These are phyloP conservation scores for Penstemon barbatus DNA, from an alignment of 257 asterid genomes.

Conservation along the genomic window DNA sequence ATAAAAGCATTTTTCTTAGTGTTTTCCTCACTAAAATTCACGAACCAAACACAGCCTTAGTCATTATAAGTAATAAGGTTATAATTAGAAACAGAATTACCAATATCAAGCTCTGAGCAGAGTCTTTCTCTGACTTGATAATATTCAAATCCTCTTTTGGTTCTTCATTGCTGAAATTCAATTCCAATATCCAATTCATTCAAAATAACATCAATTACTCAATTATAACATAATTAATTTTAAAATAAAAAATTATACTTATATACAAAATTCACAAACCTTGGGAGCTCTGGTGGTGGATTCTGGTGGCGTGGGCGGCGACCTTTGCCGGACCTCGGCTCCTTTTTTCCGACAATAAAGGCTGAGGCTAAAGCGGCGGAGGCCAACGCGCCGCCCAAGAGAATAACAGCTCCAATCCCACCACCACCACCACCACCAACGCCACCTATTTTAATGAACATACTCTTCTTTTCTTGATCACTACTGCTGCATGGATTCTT, in stretches of 20 bases:
- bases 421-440: conserved; percentile 42
- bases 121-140: conserved; percentile 14
- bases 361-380: conserved; percentile 53
- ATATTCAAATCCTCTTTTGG: conserved; percentile 1
- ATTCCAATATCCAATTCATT: conserved; percentile 6
- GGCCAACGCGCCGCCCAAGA: conserved; percentile 69
- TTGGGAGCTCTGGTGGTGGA: conserved; percentile 20
- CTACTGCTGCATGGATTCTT: not conserved
- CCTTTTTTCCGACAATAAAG: conserved; percentile 31
- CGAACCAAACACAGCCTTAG: too few relatives aligned
- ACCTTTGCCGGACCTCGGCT: conserved; percentile 36
- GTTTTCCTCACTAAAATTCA: too few relatives aligned
- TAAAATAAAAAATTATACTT: not conserved
- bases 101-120: conserved; percentile 26
- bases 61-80: too few relatives aligned
- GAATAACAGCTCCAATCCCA: conserved; percentile 50
- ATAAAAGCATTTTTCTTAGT: too few relatives aligned
- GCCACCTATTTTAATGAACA: conserved; percentile 31
- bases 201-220: conserved; percentile 1
- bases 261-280: conserved; percentile 35
- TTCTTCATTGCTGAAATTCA: conserved; percentile 30
- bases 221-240: not conserved
- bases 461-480: conserved; percentile 29
- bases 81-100: conserved; percentile 31
- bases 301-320: conserved; percentile 20